Percentiles rank a stretch among this genome's conserved stretches.
These are phyloP conservation scores for Volvox carteri DNA, from an alignment of 163 green algal genomes.

Conservation along the genomic window DNA sequence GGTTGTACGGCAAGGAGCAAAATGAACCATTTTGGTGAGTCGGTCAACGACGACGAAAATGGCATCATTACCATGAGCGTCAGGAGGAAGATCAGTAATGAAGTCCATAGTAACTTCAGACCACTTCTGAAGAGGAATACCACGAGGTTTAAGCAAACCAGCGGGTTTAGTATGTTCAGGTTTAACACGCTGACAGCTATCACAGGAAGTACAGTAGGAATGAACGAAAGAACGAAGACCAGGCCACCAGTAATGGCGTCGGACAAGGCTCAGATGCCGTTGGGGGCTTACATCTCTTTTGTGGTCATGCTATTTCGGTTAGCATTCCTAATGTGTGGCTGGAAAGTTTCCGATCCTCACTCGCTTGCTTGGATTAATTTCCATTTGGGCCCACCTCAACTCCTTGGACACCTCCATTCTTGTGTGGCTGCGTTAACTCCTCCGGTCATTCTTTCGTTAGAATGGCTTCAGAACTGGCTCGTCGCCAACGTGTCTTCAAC, in stretches of 20 bases:
- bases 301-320: no score
- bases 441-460: not conserved
- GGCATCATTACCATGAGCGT: no score
- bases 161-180: no score
- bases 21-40: no score
- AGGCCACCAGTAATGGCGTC: slow-evolving; percentile 49
- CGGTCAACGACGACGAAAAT: no score
- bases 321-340: no score
- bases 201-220: not conserved
- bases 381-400: not conserved
- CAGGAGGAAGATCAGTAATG: no score
- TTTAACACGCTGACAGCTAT: slow-evolving; percentile 51
- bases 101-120: slow-evolving; percentile 51
- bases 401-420: not conserved
- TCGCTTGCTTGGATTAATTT: not conserved
- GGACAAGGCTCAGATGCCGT: no score
- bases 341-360: no score
- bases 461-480: not conserved
- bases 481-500: not conserved
- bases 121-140: slow-evolving; percentile 1
- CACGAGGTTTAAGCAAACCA: no score
- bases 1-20: no score
- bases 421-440: not conserved
- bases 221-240: not conserved
- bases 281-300: no score